A percentile compares a stretch with the other conserved stretches of the same genome.
phyloP scores from a whole-genome alignment of 306 rosid species.

The Amphicarpaea edgeworthii region DNA sequence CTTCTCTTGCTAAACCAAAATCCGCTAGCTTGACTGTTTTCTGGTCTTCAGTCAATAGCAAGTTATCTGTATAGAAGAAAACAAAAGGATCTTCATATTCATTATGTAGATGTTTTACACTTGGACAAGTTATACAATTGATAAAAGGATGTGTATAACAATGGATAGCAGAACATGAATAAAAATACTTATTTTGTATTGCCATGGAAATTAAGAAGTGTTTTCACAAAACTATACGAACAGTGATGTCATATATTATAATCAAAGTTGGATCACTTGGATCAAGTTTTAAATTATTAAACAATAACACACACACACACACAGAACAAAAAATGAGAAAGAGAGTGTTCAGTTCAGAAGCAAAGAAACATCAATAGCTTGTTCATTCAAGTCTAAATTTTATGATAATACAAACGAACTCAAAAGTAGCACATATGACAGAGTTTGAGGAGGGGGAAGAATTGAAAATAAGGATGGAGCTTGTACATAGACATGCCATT shows the following conservation, averaged over 20 bases:
- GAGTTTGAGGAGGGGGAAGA: neutral
- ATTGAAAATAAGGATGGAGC: neutral
- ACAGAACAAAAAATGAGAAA: neutral
- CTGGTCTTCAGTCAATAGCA: slow-evolving; percentile 82
- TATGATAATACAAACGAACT: neutral
- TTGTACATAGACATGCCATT: neutral
- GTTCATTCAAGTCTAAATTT: neutral
- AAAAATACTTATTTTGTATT: no score
- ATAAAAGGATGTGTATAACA: neutral
- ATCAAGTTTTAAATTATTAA: neutral
- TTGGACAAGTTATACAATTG: slow-evolving; percentile 1
- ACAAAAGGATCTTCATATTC: slow-evolving; percentile 39
- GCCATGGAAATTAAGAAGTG: no score
- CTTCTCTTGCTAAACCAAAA: slow-evolving; percentile 97
- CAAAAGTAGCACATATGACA: neutral
- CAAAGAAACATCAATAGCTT: neutral
- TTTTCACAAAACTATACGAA: no score
- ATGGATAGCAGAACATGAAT: no score
- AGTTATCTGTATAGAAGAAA: slow-evolving; percentile 70
- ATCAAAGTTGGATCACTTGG: neutral
- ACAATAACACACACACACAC: neutral
- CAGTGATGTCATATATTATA: no score
- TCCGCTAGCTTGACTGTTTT: slow-evolving; percentile 89
- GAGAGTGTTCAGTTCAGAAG: neutral
- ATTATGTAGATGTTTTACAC: slow-evolving; percentile 25